These are phyloP conservation scores for Trapa incisa DNA, from an alignment of 345 rosid species.

Conservation along the genomic window DNA sequence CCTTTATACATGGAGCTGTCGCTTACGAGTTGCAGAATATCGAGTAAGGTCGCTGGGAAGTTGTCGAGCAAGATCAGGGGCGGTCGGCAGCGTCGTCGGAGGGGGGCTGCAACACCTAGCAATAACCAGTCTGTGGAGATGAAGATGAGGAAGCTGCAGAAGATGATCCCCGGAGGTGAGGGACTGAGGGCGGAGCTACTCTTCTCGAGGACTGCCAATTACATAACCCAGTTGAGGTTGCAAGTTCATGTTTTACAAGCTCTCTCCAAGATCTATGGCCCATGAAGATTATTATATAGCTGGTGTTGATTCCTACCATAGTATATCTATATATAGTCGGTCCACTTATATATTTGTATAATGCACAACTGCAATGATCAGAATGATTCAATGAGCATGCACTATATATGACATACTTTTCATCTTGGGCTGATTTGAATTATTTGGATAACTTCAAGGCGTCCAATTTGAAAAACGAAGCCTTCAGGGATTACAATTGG, in stretches of 20 bases:
- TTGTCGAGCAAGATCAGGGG: not conserved
- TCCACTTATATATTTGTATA: no score
- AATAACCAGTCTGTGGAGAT: conserved; percentile 12
- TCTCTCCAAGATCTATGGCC: conserved; percentile 37
- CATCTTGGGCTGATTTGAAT: no score
- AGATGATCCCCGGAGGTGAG: conserved; percentile 58
- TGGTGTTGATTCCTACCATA: no score
- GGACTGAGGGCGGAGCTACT: conserved; percentile 53
- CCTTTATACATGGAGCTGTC: not conserved
- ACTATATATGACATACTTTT: no score
- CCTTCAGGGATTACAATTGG: no score
- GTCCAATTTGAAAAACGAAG: no score
- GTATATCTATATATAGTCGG: no score
- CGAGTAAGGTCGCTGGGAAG: not conserved
- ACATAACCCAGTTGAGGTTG: conserved; percentile 47
- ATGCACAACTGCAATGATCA: no score
- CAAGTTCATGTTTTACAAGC: conserved; percentile 44
- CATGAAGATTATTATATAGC: not conserved
- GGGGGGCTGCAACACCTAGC: not conserved
- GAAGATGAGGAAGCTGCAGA: conserved; percentile 57
- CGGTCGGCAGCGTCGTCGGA: conserved; percentile 6
- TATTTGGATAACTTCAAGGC: no score
- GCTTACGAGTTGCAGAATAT: not conserved
- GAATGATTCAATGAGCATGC: no score
- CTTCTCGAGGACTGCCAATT: conserved; percentile 41